phyloP scores from a whole-genome alignment of 2,329 filamentous ascomycete species.

The Fusarium falciforme region DNA sequence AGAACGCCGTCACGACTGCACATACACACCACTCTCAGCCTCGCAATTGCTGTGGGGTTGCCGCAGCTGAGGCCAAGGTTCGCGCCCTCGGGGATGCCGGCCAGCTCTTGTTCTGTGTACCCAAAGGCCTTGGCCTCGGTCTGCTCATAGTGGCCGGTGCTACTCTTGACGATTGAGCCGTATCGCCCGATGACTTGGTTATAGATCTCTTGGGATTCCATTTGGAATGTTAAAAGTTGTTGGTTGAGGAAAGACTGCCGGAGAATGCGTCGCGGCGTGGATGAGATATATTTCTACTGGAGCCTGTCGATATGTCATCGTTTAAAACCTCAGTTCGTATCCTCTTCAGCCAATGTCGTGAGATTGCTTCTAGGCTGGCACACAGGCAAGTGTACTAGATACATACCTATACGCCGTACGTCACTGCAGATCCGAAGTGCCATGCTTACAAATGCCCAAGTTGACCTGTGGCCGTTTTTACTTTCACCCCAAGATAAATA shows the following conservation, averaged over 20 bases:
- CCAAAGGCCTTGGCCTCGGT: slow-evolving; percentile 64
- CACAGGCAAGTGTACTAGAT: not conserved
- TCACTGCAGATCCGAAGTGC: not conserved
- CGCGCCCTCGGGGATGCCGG: slow-evolving; percentile 55
- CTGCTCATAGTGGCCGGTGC: slow-evolving; percentile 48
- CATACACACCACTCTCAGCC: slow-evolving; percentile 53
- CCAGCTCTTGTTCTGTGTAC: slow-evolving; percentile 61
- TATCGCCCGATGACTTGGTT: slow-evolving; percentile 42
- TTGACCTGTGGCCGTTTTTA: not conserved
- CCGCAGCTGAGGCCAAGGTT: slow-evolving; percentile 67
- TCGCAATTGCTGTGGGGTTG: slow-evolving; percentile 63
- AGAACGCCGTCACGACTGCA: not conserved
- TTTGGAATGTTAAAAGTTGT: not conserved
- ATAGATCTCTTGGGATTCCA: slow-evolving; percentile 9
- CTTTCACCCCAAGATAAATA: not conserved
- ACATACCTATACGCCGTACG: not conserved
- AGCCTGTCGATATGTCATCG: not conserved
- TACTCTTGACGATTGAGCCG: slow-evolving; percentile 46
- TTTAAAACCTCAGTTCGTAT: not conserved
- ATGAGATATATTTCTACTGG: not conserved
- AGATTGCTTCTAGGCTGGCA: not conserved
- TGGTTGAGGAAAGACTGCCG: not conserved
- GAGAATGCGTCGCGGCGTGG: not conserved
- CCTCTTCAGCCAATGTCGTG: not conserved
- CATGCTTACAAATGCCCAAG: not conserved